Conservation (phyloP, 371 early-diverging fungal species). For the Umbelopsis sp. region DNA sequence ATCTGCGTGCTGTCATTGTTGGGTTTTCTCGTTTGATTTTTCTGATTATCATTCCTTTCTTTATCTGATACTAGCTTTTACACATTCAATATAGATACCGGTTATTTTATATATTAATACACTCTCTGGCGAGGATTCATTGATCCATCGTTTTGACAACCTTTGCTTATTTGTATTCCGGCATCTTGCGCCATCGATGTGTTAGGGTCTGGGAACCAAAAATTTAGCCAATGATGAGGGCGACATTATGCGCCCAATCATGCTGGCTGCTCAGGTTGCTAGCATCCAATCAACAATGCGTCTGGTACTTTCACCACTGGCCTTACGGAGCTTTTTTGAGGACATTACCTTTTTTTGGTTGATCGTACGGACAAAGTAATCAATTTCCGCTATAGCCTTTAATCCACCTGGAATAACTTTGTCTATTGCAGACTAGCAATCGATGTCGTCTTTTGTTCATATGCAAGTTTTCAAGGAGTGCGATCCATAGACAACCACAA, state of each 20-base stretch:
- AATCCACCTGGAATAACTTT: too few species aligned
- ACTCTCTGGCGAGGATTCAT: too few species aligned
- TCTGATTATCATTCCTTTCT: too few species aligned
- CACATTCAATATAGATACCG: too few species aligned
- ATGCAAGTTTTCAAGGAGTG: too few species aligned
- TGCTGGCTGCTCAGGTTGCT: not conserved
- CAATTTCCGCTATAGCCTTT: not conserved
- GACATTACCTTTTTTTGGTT: slow-evolving; percentile 3
- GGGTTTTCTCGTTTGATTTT: not conserved
- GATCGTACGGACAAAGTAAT: not conserved
- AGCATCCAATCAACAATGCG: not conserved
- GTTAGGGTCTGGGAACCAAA: not conserved
- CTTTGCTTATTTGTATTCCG: not conserved
- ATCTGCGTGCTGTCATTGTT: slow-evolving; percentile 9
- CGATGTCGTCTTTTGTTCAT: too few species aligned
- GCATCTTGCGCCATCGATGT: slow-evolving; percentile 1
- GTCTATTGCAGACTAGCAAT: too few species aligned
- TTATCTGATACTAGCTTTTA: too few species aligned
- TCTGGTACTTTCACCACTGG: not conserved
- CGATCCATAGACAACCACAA: too few species aligned
- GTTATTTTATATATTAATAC: too few species aligned
- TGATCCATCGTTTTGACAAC: not conserved
- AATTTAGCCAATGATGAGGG: not conserved
- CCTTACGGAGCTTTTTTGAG: not conserved
- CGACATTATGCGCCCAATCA: not conserved